These are phyloP conservation scores for Oryza meridionalis DNA, from an alignment of 176 grass and related monocot genomes.

Conservation along the genomic window DNA sequence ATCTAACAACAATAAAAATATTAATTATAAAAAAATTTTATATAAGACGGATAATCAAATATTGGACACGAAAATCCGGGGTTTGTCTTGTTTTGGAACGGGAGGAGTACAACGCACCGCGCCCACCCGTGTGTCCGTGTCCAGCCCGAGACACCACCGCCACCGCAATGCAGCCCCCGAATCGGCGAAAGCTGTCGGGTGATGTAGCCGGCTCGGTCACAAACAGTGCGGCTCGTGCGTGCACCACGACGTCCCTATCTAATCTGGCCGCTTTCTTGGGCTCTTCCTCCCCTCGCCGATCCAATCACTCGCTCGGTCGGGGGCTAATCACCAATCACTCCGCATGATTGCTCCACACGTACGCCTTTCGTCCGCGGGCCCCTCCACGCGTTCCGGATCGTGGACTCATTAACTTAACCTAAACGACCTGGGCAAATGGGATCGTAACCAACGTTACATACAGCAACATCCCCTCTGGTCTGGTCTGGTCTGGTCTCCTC, in stretches of 20 bases:
- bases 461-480: neutral
- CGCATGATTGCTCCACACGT: conserved; percentile 41
- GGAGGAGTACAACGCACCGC: neutral
- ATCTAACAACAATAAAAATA: too few species aligned
- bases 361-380: neutral
- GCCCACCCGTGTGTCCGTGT: neutral
- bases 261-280: neutral
- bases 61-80: accelerated
- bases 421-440: neutral
- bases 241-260: neutral
- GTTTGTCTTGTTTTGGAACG: too few species aligned
- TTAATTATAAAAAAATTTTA: too few species aligned
- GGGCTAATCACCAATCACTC: neutral
- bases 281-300: neutral
- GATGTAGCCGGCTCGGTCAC: neutral
- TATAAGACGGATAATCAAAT: too few species aligned
- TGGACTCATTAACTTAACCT: neutral
- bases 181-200: neutral
- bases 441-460: neutral
- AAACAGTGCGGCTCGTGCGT: neutral
- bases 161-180: too few species aligned
- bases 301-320: neutral
- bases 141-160: neutral
- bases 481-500: neutral
- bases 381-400: neutral